Evolutionary conservation across 805 yeast genomes (phyloP).

Genomic region (Saccharomycopsis sp.): DNA sequence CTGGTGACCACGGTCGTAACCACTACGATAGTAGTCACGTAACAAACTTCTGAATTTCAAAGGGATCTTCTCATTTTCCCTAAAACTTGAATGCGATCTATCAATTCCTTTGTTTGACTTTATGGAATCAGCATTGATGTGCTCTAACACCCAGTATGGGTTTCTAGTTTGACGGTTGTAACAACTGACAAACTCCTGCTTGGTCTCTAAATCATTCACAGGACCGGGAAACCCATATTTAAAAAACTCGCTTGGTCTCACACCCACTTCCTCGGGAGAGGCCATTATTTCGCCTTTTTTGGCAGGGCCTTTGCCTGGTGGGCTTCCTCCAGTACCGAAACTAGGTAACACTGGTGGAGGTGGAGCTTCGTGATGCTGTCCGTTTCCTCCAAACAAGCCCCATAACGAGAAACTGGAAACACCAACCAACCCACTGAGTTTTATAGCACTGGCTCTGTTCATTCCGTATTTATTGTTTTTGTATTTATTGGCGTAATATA

Average conservation of each 20-base stretch:
- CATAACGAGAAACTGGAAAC: background rate
- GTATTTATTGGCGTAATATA: too few species aligned
- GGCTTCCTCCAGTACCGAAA: background rate
- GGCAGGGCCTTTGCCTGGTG: conserved; percentile 1
- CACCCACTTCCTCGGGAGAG: conserved; percentile 21
- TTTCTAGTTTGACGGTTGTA: conserved; percentile 79
- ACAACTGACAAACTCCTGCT: conserved; percentile 76
- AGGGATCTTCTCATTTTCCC: conserved; percentile 83
- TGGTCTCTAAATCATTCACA: conserved; percentile 68
- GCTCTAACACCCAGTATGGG: conserved; percentile 86
- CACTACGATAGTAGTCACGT: conserved; percentile 86
- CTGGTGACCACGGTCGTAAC: conserved; percentile 94
- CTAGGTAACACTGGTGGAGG: background rate
- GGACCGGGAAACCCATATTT: conserved; percentile 96
- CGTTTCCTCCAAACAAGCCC: background rate
- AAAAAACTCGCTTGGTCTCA: conserved; percentile 77
- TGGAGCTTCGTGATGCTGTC: background rate
- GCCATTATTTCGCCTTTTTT: background rate
- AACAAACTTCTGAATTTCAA: conserved; percentile 65
- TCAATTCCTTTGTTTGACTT: conserved; percentile 50
- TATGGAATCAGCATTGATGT: conserved; percentile 70
- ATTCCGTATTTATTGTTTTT: too few species aligned
- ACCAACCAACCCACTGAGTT: background rate
- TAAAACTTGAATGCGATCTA: conserved; percentile 74
- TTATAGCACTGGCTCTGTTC: background rate